These are phyloP conservation scores for Cryomyces antarcticus DNA, from an alignment of 495 filamentous ascomycete species.

Conservation along the genomic window DNA sequence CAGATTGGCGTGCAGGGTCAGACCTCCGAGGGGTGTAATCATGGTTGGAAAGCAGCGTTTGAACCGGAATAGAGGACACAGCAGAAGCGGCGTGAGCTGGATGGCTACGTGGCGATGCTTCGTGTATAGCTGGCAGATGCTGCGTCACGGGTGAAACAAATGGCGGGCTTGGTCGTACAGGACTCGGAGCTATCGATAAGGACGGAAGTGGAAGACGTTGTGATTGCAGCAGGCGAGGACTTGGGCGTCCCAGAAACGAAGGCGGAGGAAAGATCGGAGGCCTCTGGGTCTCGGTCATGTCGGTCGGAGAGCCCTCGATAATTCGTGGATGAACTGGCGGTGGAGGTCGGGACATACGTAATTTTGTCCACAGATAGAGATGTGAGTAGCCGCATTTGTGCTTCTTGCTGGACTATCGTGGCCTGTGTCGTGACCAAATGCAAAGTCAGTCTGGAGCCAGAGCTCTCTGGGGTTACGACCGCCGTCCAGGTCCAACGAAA, in stretches of 20 bases:
- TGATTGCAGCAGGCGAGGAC: conserved; percentile 12
- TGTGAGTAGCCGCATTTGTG: no score
- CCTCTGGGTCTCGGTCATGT: conserved; percentile 18
- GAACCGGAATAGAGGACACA: neutral
- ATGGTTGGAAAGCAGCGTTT: conserved; percentile 1
- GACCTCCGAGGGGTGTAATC: conserved; percentile 14
- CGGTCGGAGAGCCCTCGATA: conserved; percentile 1
- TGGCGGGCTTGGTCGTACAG: conserved; percentile 8
- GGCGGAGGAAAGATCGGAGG: conserved; percentile 12
- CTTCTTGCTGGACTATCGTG: no score
- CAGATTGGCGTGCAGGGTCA: conserved; percentile 6
- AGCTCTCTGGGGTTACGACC: no score
- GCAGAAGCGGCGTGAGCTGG: conserved; percentile 5
- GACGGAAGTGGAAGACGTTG: conserved; percentile 8
- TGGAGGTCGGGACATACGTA: conserved; percentile 19
- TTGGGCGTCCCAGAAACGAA: conserved; percentile 7
- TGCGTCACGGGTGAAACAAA: conserved; percentile 10
- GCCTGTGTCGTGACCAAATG: no score
- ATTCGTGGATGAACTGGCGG: conserved; percentile 12
- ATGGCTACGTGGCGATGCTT: conserved; percentile 5
- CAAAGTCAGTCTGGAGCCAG: no score
- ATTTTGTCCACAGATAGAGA: neutral
- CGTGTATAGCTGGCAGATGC: conserved; percentile 10
- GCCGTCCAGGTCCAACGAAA: no score
- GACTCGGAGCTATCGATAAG: conserved; percentile 10